These are phyloP conservation scores for Pseudohalonectria lignicola DNA, from an alignment of 2,329 filamentous ascomycete species.

Conservation along the genomic window DNA sequence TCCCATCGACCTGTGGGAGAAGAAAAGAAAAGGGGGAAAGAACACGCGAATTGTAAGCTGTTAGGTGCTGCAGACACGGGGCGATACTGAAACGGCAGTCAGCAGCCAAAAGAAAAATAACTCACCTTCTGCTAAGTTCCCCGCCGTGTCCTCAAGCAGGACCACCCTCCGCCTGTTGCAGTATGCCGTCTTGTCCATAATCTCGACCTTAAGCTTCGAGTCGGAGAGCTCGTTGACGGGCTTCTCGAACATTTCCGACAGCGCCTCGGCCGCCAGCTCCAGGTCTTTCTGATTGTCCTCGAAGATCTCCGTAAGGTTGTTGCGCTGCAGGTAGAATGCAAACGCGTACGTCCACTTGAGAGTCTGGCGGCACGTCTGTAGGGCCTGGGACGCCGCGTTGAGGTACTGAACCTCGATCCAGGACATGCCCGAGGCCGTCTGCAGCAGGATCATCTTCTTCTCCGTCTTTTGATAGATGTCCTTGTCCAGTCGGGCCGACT, in stretches of 20 bases:
- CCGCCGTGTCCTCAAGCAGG: constrained; percentile 80
- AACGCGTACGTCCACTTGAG: constrained; percentile 99
- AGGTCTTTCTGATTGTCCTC: constrained; percentile 98
- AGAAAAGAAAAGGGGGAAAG: not conserved
- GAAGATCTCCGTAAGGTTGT: constrained; percentile 94
- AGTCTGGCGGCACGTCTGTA: constrained; percentile 95
- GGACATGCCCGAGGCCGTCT: constrained; percentile 87
- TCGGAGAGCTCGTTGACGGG: constrained; percentile 75
- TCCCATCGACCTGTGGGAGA: constrained; percentile 31
- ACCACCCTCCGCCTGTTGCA: constrained; percentile 90
- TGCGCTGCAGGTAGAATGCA: constrained; percentile 90
- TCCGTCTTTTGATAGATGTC: constrained; percentile 94
- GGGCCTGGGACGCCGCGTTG: constrained; percentile 80
- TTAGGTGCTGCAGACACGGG: too few relatives aligned
- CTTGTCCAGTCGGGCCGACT: constrained; percentile 91
- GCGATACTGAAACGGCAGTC: too few relatives aligned
- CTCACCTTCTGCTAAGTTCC: constrained; percentile 80
- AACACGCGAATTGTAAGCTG: too few relatives aligned
- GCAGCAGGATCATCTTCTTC: constrained; percentile 96
- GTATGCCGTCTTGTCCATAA: constrained; percentile 97
- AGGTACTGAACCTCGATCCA: constrained; percentile 99
- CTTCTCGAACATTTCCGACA: constrained; percentile 99
- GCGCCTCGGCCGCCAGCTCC: constrained; percentile 89
- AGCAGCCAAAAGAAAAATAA: constrained; percentile 10
- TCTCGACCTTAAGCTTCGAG: constrained; percentile 90